Evolutionary conservation across 306 rosid genomes (phyloP), one percentile per base, ranked within the genome.

Genomic region (Vigna nakashimae): DNA sequence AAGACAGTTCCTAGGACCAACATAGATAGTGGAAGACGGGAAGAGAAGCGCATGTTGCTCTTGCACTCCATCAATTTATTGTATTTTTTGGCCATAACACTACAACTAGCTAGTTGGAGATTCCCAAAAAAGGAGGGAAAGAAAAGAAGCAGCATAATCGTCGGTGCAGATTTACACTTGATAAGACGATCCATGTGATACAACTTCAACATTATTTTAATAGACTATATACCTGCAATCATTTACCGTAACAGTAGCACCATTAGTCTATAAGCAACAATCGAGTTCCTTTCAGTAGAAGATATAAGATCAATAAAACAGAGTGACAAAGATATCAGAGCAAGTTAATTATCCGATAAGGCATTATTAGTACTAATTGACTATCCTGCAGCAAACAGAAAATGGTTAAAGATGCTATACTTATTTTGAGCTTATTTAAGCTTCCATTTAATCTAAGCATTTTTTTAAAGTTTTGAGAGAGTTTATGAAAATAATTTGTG

Each of bases 81-180:
- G 58, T 80, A 73, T 82, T 60, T 26, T 45, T 48, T 75, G n/a
- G 64, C 73, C 73, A 56, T 38, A 49, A 13, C 17, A 78, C 83
- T 74, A 79, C 75, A 83, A 80, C 84, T 79, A 80, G 62, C 83
- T 70, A 82, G 64, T 62, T 32, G 78, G 55, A 70, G 74, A 64
- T 79, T 46, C 80, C 79, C 62, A 71, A 73, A 81, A 74, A 73
- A 20, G 57, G 63, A 74, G 42, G 58, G 76, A 51, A 58, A 52
- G 32, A 66, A 72, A 51, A 52, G 73, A 56, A 68, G 78, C 26
- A 69, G 85, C 79, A 66, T 64, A 64, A 83, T 73, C 87, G 49
- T 75, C 75, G 28, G 80, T 77, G 87, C 76, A 81, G 90, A 91
- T 87, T 81, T 89, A 84, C 89, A 86, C 84, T 87, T 86, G 82